Evolutionary conservation across 2,329 filamentous ascomycete species (phyloP).

Genomic region (Colletotrichum truncatum): DNA sequence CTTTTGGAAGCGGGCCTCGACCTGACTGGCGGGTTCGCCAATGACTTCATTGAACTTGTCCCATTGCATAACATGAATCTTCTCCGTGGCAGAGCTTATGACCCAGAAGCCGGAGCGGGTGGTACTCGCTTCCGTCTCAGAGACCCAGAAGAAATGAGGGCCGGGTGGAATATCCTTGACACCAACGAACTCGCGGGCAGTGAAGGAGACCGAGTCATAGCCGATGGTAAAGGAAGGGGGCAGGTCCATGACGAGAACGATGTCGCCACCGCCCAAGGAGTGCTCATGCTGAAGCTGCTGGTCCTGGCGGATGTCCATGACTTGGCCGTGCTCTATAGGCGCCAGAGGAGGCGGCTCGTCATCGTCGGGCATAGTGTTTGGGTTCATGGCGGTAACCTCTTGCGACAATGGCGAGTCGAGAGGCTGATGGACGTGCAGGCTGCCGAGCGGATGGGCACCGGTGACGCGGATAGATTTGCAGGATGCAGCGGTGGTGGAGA

Average conservation of each 20-base stretch:
- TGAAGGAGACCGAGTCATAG: constrained; percentile 61
- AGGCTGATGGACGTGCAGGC: constrained; percentile 49
- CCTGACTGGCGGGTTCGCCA: constrained; percentile 52
- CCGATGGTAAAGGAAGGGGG: constrained; percentile 61
- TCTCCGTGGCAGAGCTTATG: constrained; percentile 43
- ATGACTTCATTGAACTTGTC: constrained; percentile 65
- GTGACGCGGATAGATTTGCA: constrained; percentile 48
- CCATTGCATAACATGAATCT: constrained; percentile 62
- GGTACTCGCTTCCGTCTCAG: constrained; percentile 56
- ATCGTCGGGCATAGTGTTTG: constrained; percentile 30
- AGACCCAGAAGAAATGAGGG: constrained; percentile 68
- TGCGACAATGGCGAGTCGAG: constrained; percentile 30
- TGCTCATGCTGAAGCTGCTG: constrained; percentile 31
- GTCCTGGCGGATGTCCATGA: constrained; percentile 29
- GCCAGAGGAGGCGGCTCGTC: constrained; percentile 43
- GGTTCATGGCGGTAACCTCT: constrained; percentile 29
- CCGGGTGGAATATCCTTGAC: constrained; percentile 64
- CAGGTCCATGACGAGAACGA: constrained; percentile 61
- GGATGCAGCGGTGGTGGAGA: constrained; percentile 36
- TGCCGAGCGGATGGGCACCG: constrained; percentile 52
- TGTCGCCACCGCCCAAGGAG: constrained; percentile 53
- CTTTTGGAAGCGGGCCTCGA: constrained; percentile 56
- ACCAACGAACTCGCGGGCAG: constrained; percentile 58
- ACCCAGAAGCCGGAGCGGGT: constrained; percentile 68
- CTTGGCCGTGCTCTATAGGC: constrained; percentile 11